Base-by-base conservation (phyloP, 2,329 filamentous ascomycete genomes). In the Sphaceloma murrayae region DNA sequence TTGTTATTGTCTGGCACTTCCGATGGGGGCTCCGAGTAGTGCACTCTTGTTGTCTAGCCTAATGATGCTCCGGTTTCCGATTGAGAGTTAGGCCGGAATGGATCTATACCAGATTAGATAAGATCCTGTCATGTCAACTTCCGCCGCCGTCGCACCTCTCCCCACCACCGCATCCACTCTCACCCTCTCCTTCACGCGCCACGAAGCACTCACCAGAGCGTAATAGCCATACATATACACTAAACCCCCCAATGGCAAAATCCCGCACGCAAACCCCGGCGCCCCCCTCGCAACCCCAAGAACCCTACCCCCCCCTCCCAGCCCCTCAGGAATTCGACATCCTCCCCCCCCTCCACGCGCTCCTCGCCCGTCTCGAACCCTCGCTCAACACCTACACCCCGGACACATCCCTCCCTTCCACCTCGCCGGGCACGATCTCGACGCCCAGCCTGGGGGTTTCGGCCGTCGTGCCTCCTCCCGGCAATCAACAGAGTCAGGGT, bases 301-400 rank as follows among this genome's bases (percentile, higher is more conserved):
- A 40, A 13, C 36, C 73, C 57, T 66, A 75, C 47, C 73, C 80
- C 22, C 66, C 74, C 2, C 77, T 81, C 46, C 82, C 91, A 50
- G 75, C 84, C 39, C 83, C 88, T 19, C 81, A 88, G 62, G 78
- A 78, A 39, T 85, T 95, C 66, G 88, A 94, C 67, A 77, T 86
- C 53, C 75, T 94, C 44, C 85, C 87, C 18, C 78, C 87, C 56
- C 77, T 95, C 44, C 80, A 85, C 56, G 73, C 78, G 48, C 77
- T 94, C 53, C 77, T 95, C 49, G 71, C 78, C 52, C 83, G 84
- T 40, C 74, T 95, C 43, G 59, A 46, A 27, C 43, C 46, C 13
- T 18, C 26, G 38, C 39, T 29, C 16, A 46, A 43, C 38, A 47
- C 21, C 38, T 44, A 50, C 26, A 48, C 45, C 19, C 38, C 9